Conservation (phyloP, 169 alveolate genomes). For the Blepharisma undulans region DNA sequence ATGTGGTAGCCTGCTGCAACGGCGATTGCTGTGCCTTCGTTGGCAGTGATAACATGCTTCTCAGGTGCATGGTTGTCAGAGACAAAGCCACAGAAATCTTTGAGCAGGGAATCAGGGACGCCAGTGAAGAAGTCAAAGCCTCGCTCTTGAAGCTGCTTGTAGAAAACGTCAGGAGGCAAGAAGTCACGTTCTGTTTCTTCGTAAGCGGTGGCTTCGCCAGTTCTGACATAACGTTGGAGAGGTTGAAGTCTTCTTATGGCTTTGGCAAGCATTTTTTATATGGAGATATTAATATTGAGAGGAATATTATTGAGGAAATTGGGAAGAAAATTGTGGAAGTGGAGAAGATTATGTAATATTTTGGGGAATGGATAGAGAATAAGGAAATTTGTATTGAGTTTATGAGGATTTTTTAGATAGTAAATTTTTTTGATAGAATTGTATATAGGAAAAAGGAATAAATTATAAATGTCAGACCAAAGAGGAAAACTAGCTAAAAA, state of each 20-base stretch:
- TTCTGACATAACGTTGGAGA: not conserved
- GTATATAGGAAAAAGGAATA: not conserved
- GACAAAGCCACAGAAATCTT: constrained; percentile 60
- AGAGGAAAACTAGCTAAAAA: not conserved
- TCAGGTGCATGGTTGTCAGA: constrained; percentile 49
- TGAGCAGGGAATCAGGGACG: constrained; percentile 79
- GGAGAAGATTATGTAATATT: not conserved
- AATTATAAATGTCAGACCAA: not conserved
- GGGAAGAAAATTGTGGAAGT: not conserved
- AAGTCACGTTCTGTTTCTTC: constrained; percentile 26
- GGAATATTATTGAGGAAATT: not conserved
- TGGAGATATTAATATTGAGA: not conserved
- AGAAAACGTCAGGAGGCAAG: constrained; percentile 55
- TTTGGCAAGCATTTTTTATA: not conserved
- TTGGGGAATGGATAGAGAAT: too few relatives aligned
- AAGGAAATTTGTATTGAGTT: not conserved
- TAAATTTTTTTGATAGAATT: not conserved
- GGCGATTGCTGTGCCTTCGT: constrained; percentile 78
- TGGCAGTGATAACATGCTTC: constrained; percentile 72
- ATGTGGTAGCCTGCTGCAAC: constrained; percentile 80
- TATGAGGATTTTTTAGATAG: not conserved
- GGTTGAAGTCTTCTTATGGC: not conserved
- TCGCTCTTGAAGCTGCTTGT: constrained; percentile 47
- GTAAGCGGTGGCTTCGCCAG: not conserved
- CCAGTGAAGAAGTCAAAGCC: constrained; percentile 78